Base-by-base conservation (phyloP, 164 flowering plant species). In the Stephania cephalantha region DNA sequence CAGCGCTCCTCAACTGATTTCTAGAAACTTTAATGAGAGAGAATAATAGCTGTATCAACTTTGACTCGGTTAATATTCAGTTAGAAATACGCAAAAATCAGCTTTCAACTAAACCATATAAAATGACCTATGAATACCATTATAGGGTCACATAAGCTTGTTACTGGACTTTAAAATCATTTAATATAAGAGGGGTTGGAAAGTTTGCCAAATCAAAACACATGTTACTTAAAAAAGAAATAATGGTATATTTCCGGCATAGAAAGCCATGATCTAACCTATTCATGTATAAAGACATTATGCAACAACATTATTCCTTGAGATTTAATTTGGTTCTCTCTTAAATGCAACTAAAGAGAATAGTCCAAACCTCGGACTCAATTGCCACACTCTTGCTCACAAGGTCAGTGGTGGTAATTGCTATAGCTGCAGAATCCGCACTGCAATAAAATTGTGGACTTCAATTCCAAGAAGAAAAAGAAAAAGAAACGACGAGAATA, bases 371-470 rank as follows among this genome's bases (percentile, higher is more conserved):
- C 95, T 91, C 81, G 42, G 86, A 80, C 78, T 92, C 93, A 76
- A 91, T 73, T 17, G 99, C 98, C 67, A 95, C 94, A 83, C 98
- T 95, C 88, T 95, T 95, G 86, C 94, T 93, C 35, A 93, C 99
- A 61, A 95, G 95, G 79, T 95, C 99, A 42, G 98, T 95, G 22
- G 99, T 93, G 71, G 98, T 95, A 78, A 95, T 95, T 55, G 98
- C 99, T 50, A 93, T 89, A 53, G 98, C 98, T 25, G 99, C 98
- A 73, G 92, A 87, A 80, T 90, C 94, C 81, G 91, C 97, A 82
- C 98, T 95, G 93, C 79, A 72, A 35, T 35, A 35, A 46, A 71
- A 71, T 77, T 64, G 69, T 73, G 46, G 71, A 45, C 74, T 52
- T 46, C 22, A 29, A 65, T 29, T 17, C 31, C 10, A 4, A 74